Percentiles rank a stretch among this genome's conserved stretches.
Conservation (phyloP, 805 yeast species). For the Sugiyamaella lignohabitans region DNA sequence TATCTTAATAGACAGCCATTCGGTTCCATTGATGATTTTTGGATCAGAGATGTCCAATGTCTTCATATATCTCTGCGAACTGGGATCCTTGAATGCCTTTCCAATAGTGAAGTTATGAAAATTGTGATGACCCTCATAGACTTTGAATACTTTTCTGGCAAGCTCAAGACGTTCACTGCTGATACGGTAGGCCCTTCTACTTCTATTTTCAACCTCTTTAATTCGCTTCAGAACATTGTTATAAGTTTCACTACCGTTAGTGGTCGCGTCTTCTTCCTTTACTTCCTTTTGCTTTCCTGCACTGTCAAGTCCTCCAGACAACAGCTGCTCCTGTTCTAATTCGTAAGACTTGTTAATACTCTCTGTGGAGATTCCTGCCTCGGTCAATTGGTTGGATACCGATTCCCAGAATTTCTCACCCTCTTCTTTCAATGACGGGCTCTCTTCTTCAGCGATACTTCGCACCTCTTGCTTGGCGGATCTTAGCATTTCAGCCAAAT, state of each 20-base stretch:
- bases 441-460: slow-evolving; percentile 44
- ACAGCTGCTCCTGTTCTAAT: slow-evolving; percentile 14
- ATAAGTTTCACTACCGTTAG: slow-evolving; percentile 20
- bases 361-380: slow-evolving; percentile 34
- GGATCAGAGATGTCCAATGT: slow-evolving; percentile 76
- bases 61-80: slow-evolving; percentile 80
- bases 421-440: slow-evolving; percentile 35
- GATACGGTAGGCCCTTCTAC: slow-evolving; percentile 65
- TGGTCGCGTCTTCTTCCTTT: slow-evolving; percentile 38
- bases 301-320: slow-evolving; percentile 5
- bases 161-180: slow-evolving; percentile 52
- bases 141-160: slow-evolving; percentile 61
- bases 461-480: slow-evolving; percentile 44
- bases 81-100: slow-evolving; percentile 75
- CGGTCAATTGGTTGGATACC: slow-evolving; percentile 36
- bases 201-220: slow-evolving; percentile 44
- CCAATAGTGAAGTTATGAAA: slow-evolving; percentile 86
- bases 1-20: slow-evolving; percentile 92
- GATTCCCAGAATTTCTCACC: slow-evolving; percentile 68
- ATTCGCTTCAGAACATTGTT: slow-evolving; percentile 8
- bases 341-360: slow-evolving; percentile 15
- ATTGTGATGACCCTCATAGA: slow-evolving; percentile 82
- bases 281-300: slow-evolving; percentile 27
- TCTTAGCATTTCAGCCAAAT: slow-evolving; percentile 53
- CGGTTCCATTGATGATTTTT: slow-evolving; percentile 85